Evolutionary conservation across 192 early-diverging fungal species (phyloP).

Genomic region (Geranomyces michiganensis): DNA sequence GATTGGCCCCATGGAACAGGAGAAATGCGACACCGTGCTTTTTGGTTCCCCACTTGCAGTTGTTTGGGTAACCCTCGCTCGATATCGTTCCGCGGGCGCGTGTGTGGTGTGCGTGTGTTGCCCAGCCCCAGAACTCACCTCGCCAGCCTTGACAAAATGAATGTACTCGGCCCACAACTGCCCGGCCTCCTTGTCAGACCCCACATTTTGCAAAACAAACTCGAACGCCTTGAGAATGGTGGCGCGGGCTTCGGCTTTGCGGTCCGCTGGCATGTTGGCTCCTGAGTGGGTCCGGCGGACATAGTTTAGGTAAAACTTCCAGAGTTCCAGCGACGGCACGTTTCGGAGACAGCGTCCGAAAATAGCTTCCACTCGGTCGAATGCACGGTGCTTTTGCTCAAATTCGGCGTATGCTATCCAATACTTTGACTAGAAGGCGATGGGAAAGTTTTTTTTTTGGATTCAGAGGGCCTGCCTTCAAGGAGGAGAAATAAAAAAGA

Average conservation of each 20-base stretch:
- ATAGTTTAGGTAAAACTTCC: slow-evolving; percentile 88
- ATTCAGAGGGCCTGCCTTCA: background rate
- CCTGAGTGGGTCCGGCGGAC: slow-evolving; percentile 74
- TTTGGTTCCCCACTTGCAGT: no score
- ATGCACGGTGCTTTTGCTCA: slow-evolving; percentile 78
- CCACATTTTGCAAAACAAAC: slow-evolving; percentile 85
- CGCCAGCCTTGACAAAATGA: slow-evolving; percentile 71
- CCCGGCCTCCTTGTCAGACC: slow-evolving; percentile 86
- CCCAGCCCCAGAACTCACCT: slow-evolving; percentile 61
- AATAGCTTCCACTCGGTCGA: slow-evolving; percentile 77
- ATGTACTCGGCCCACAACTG: slow-evolving; percentile 89
- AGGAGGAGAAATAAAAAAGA: background rate
- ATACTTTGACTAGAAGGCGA: slow-evolving; percentile 58
- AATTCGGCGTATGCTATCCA: slow-evolving; percentile 80
- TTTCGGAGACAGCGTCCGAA: slow-evolving; percentile 79
- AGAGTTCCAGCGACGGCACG: slow-evolving; percentile 85
- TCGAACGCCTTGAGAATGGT: slow-evolving; percentile 85
- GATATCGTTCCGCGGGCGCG: no score
- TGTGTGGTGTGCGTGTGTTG: no score
- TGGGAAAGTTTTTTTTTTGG: background rate
- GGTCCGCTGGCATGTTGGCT: slow-evolving; percentile 48
- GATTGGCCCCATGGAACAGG: no score
- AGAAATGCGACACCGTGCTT: no score
- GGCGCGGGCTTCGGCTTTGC: slow-evolving; percentile 60
- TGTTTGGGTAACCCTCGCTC: no score